Evolutionary conservation across 495 filamentous ascomycete genomes (phyloP), one percentile per base, ranked within the genome.

Genomic region (Glonium stellatum): DNA sequence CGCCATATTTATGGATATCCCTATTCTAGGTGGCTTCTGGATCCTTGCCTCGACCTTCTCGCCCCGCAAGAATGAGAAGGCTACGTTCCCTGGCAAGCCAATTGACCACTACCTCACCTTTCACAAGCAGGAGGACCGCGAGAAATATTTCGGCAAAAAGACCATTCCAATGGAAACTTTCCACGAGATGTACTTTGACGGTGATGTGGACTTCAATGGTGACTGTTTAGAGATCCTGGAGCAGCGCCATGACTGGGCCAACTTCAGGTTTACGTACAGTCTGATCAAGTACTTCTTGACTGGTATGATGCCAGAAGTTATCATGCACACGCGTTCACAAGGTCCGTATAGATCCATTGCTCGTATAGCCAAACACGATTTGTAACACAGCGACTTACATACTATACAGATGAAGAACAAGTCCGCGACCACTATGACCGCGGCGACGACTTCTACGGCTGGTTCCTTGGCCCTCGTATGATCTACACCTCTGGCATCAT

Each of bases 391-490:
- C 15, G 36, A 41, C 18, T 61, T 18, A 59, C 57, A 18, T 35
- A 15, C 10, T 69, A 50, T 35, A n/a, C n/a, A 86, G 89, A 92
- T 69, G 87, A 92, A 76, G 88, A 92, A 72, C 89, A 95, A 77
- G 86, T 92, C 44, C 87, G 89, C 60, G 85, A 86, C 63, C 87
- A 91, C 74, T 92, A 95, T 73, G 89, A 92, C 77, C 83, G 87
- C 66, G 89, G 89, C 65, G 87, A 93, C 72, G 89, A 95, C 74
- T 88, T 89, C 74, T 95, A 95, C 76, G 82, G 79, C 71, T 95
- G 87, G 87, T 92, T 92, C 77, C 80, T 95, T 48, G 89, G 89
- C 61, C 89, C 87, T 41, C 88, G 89, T 66, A 95, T 95, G 89
- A 86, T 92, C 73, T 95, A 92, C 74, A 92, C 89, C 46, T 88